Percentiles rank a stretch among this genome's conserved stretches.
Conservation (phyloP, 1,284 basidiomycete genomes). For the Ganoderma resinaceum region DNA sequence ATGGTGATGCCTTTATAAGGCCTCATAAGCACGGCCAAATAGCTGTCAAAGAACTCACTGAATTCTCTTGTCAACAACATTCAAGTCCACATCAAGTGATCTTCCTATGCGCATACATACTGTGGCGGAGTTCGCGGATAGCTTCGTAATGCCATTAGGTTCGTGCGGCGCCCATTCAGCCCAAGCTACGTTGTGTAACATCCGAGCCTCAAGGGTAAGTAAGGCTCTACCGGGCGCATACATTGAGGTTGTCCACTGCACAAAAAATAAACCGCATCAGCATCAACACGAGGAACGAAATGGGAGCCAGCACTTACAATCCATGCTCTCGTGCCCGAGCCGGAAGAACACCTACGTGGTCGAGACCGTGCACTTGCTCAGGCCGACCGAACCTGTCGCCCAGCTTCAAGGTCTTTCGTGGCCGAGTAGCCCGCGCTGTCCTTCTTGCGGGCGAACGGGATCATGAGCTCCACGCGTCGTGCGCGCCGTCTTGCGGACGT, state of each 20-base stretch:
- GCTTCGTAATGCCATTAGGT: not conserved
- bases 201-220: not conserved
- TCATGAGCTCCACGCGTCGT: constrained; percentile 9
- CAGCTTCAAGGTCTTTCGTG: constrained; percentile 14
- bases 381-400: constrained; percentile 4
- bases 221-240: constrained; percentile 4
- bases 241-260: constrained; percentile 8
- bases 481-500: constrained; percentile 1
- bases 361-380: constrained; percentile 12
- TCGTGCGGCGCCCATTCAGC: not conserved
- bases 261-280: no score
- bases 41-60: not conserved
- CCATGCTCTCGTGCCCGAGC: constrained; percentile 8
- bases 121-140: not conserved
- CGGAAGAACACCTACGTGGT: constrained; percentile 19
- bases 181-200: not conserved
- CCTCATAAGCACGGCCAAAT: no score
- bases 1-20: not conserved
- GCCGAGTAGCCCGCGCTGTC: constrained; percentile 17
- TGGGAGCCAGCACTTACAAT: not conserved
- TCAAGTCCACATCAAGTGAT: not conserved
- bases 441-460: constrained; percentile 16
- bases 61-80: not conserved
- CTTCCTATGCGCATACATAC: not conserved
- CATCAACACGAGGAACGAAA: not conserved